phyloP scores from a whole-genome alignment of 345 rosid species.

The Euphorbia peplus region DNA sequence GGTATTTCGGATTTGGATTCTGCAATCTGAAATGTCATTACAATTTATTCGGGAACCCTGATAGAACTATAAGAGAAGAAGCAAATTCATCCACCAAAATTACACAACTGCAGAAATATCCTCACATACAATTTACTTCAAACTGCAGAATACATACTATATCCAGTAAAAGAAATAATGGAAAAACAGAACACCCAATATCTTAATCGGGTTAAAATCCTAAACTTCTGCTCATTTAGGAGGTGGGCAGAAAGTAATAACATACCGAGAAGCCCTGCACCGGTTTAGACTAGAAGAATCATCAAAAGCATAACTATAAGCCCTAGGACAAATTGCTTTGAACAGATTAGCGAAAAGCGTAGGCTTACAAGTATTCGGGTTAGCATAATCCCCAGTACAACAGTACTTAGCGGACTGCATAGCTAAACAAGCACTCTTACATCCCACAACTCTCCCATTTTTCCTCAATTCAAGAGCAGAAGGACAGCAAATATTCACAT shows the following conservation, averaged over 20 bases:
- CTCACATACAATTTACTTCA: no score
- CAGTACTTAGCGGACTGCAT: conserved; percentile 88
- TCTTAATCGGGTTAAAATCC: not conserved
- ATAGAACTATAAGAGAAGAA: no score
- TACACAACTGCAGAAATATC: no score
- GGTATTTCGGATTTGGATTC: no score
- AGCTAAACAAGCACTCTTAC: conserved; percentile 95
- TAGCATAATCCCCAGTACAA: conserved; percentile 72
- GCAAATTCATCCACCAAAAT: no score
- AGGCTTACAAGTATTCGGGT: conserved; percentile 77
- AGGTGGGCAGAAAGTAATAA: conserved; percentile 92
- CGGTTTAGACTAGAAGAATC: conserved; percentile 80
- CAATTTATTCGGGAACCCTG: no score
- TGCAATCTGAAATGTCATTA: no score
- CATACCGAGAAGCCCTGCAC: conserved; percentile 87
- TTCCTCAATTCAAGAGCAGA: conserved; percentile 74
- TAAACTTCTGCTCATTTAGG: not conserved
- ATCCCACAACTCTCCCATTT: conserved; percentile 63
- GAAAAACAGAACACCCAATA: not conserved
- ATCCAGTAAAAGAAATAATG: no score
- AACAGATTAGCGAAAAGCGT: conserved; percentile 74
- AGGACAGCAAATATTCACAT: conserved; percentile 81
- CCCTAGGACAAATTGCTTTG: conserved; percentile 89
- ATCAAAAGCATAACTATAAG: conserved; percentile 92
- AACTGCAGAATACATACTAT: no score